Conservation (phyloP, 2,329 filamentous ascomycete species). For the Diaporthe longicolla region DNA sequence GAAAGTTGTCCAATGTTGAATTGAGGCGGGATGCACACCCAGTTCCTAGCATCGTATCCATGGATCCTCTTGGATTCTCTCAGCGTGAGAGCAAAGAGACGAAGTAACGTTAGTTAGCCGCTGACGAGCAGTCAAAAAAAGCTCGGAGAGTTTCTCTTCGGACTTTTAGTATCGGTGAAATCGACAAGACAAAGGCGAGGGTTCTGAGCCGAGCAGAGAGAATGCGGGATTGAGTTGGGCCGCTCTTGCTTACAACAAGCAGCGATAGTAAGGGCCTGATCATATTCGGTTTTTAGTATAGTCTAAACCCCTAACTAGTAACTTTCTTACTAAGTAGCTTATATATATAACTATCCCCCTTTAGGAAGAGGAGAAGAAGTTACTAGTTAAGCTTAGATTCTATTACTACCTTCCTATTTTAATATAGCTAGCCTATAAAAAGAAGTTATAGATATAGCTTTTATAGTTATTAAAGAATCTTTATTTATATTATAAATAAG, state of each 20-base stretch:
- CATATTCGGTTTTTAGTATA: no score
- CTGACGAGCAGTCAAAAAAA: not conserved
- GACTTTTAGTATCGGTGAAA: not conserved
- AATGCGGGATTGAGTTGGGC: not conserved
- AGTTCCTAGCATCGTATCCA: not conserved
- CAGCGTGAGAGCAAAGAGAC: not conserved
- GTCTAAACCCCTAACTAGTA: no score
- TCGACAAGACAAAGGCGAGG: not conserved
- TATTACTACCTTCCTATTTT: no score
- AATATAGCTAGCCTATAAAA: no score
- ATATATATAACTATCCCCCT: no score
- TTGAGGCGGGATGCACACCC: not conserved
- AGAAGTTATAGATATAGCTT: no score
- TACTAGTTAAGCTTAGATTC: no score
- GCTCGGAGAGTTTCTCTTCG: conserved; percentile 4
- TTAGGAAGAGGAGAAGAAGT: no score
- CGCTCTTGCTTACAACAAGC: not conserved
- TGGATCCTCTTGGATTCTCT: not conserved
- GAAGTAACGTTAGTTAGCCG: not conserved
- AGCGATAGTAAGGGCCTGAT: not conserved
- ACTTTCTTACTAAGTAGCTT: no score
- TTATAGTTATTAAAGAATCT: no score
- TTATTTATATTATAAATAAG: no score
- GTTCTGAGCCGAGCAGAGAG: not conserved
- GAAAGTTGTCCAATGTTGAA: not conserved